Percentiles rank a stretch among this genome's conserved stretches.
These are phyloP conservation scores for Xylaria flabelliformis DNA, from an alignment of 495 filamentous ascomycete species.

Conservation along the genomic window DNA sequence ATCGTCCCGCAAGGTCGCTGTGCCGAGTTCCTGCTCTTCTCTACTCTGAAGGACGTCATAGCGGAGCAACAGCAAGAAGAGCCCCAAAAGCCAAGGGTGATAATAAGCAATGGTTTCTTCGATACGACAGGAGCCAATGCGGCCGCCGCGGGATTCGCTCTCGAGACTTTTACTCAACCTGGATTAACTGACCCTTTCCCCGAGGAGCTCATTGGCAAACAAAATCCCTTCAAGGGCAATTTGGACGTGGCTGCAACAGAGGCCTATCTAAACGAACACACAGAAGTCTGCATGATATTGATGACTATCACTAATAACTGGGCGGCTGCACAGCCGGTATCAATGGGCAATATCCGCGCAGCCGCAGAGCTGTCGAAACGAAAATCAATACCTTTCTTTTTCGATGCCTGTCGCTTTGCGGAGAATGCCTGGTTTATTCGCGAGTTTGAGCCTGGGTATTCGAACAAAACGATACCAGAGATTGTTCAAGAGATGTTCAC, in stretches of 20 bases:
- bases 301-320: conserved; percentile 27
- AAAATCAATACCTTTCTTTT: conserved; percentile 20
- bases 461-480: not conserved
- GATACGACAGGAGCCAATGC: conserved; percentile 28
- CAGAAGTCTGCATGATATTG: conserved; percentile 18
- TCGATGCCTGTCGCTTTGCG: conserved; percentile 28
- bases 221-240: conserved; percentile 26
- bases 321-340: conserved; percentile 26
- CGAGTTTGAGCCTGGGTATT: conserved; percentile 14
- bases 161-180: conserved; percentile 23
- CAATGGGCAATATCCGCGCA: conserved; percentile 25
- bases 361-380: conserved; percentile 12
- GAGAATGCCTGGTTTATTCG: conserved; percentile 26
- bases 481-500: conserved; percentile 27
- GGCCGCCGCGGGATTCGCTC: conserved; percentile 13
- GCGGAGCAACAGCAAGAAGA: not conserved
- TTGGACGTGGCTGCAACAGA: conserved; percentile 20
- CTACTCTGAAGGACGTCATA: conserved; percentile 10
- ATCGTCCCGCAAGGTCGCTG: conserved; percentile 29
- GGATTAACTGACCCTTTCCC: conserved; percentile 16
- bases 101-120: conserved; percentile 29
- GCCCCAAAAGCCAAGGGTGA: not conserved
- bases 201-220: conserved; percentile 17
- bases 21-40: conserved; percentile 25
- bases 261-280: conserved; percentile 11